Base-by-base conservation (phyloP, 306 rosid species). In the Mucuna pruriens region DNA sequence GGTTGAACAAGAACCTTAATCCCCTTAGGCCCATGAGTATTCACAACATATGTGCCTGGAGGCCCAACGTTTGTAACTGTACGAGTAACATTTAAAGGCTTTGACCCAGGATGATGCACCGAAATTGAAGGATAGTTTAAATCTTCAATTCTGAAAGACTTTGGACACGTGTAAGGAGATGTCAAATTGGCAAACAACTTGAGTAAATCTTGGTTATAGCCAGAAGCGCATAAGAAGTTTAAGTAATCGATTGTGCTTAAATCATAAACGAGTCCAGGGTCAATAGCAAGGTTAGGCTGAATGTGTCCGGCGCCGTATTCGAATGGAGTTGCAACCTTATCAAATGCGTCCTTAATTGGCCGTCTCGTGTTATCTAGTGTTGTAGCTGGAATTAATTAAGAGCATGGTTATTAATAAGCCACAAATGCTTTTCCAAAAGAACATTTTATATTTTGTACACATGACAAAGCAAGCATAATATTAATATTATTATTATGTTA, bases 101-200 rank as follows among this genome's bases (percentile, higher is more conserved):
- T 7, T 49, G 1, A 39, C 4, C 75, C 54, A 2, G 76, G 82
- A 66, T 74, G 13, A 0, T 68, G 64, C 17, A 91, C 78, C 4
- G 82, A 54, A 54, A 91, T 86, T 13, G 93, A 77, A 40, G 96
- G 96, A 81, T 91, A 87, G 80, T 91, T 91, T 60, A 91, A 72
- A 71, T 89, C 84, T 3, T 61, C 75, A 2, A 83, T 10, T 1
- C 58, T 88, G 64, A 16, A 78, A 6, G 79, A 72, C 45, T 17
- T 52, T 22, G 80, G 82, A 71, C 95, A 91, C 12, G 26, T 33
- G 55, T 62, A 62, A 7, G 57, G 13, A 9, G 3, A 1, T 55
- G 19, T 55, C 15, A 55, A 55, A 9, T 9, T 55, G 22, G 13
- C 38, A 60, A 85, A 81, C 9, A 52, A 12, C n/a, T 13, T 26